Conservation (phyloP, 345 rosid genomes). For the Eucalyptus decipiens region DNA sequence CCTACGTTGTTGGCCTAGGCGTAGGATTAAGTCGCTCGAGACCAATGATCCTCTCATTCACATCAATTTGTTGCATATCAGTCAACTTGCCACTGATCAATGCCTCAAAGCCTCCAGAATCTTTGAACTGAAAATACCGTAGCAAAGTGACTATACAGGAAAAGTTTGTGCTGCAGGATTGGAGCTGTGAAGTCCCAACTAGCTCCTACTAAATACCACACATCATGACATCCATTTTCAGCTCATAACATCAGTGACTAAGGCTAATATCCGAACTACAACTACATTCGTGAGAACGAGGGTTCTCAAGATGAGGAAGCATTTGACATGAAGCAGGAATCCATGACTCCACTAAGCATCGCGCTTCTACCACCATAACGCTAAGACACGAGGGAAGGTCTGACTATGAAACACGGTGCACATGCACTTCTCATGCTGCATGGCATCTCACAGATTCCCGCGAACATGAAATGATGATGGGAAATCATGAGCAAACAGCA, state of each 20-base stretch:
- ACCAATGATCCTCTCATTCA: slow-evolving; percentile 75
- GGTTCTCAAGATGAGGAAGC: neutral
- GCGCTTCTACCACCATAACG: neutral
- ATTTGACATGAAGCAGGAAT: neutral
- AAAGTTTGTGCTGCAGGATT: neutral
- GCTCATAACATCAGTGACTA: neutral
- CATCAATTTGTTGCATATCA: slow-evolving; percentile 72
- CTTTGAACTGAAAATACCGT: slow-evolving; percentile 49
- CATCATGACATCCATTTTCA: neutral
- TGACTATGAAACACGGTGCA: neutral
- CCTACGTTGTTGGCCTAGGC: slow-evolving; percentile 90
- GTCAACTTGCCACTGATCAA: slow-evolving; percentile 63
- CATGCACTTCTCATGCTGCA: neutral
- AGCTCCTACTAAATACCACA: neutral
- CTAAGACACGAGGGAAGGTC: neutral
- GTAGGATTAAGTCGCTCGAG: slow-evolving; percentile 90
- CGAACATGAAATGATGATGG: neutral
- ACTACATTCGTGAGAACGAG: neutral
- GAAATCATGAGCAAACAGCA: neutral
- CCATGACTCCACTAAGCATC: neutral
- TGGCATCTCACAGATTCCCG: neutral
- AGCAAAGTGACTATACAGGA: neutral
- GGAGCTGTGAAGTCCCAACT: neutral
- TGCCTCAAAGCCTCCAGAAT: slow-evolving; percentile 90
- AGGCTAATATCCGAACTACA: neutral